phyloP scores from a whole-genome alignment of 1,139 yeast species.

The Hansenula sp. region DNA sequence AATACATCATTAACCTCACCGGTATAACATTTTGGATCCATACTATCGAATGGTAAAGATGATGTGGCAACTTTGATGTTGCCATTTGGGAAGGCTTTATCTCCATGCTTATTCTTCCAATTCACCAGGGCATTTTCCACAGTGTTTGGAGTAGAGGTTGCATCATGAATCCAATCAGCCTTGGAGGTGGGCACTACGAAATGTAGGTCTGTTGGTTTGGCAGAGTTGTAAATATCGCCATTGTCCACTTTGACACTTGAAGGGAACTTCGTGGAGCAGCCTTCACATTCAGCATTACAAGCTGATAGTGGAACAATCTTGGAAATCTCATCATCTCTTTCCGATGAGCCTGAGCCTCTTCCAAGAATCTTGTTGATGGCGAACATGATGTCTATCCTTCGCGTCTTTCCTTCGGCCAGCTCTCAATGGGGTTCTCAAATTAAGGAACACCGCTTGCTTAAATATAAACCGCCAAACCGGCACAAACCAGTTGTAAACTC shows the following conservation, averaged over 20 bases:
- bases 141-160: conserved; percentile 49
- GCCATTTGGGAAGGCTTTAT: conserved; percentile 25
- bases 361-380: not conserved
- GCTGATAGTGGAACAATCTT: conserved; percentile 37
- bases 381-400: not conserved
- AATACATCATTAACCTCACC: conserved; percentile 54
- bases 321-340: conserved; percentile 27
- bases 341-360: not conserved
- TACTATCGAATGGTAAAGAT: conserved; percentile 41
- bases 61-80: conserved; percentile 50
- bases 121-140: conserved; percentile 45
- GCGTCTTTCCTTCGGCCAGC: no score
- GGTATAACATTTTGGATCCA: conserved; percentile 37
- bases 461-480: not conserved
- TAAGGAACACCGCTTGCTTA: not conserved
- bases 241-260: conserved; percentile 51
- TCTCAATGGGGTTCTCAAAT: no score
- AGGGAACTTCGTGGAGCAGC: conserved; percentile 54
- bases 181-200: conserved; percentile 79
- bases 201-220: conserved; percentile 67
- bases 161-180: conserved; percentile 81
- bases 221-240: conserved; percentile 63
- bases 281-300: conserved; percentile 46
- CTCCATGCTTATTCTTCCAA: conserved; percentile 38
- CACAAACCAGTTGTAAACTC: not conserved